Evolutionary conservation across 768 basidiomycete genomes (phyloP), one percentile per base, ranked within the genome.

Genomic region (Gloeopeniophorella convolvens): DNA sequence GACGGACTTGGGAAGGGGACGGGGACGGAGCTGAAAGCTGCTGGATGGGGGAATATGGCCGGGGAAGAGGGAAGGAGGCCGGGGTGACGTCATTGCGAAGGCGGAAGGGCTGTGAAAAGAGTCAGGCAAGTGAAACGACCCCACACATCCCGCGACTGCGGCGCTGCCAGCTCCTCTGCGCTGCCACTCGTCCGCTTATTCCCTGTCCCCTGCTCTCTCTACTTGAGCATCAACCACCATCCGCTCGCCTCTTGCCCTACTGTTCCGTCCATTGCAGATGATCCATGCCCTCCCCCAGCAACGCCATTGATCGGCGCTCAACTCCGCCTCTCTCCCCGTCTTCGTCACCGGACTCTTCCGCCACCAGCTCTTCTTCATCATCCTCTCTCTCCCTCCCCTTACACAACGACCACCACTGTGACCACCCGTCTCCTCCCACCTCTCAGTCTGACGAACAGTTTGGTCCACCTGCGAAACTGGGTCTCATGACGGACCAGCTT

Each of bases 261-360:
- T 24, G 18, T 15, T 12, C 20, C n/a, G n/a, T 49, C 27, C 39
- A 40, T 23, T 21, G 12, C 23, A 34, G n/a, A 57, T 55, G 53
- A 4, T 18, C 48, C 7, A 55, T 57, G 48, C 42, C 54, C 13
- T 31, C 40, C 32, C 46, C 41, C 11, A 36, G 43, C 31, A 13
- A 39, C 13, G n/a, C 35, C 16, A 11, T 21, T 36, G 35, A 43
- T 36, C 23, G 39, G 20, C 48, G 42, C 13, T 30, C 34, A 23
- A 57, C 56, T 18, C 56, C 56, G 15, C 56, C 56, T 9, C 42
- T 57, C 11, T 57, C 56, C 5, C 56, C 56, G 8, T 50, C 56
- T 2, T 37, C 40, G 18, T 57, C 56, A 12, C 46, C 45, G 26
- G 36, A 39, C 36, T 42, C 45, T 11, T 50, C 53, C 42, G 48